Evolutionary conservation across 192 early-diverging fungal genomes (phyloP), one percentile per base, ranked within the genome.

Genomic region (Endogone sp.): DNA sequence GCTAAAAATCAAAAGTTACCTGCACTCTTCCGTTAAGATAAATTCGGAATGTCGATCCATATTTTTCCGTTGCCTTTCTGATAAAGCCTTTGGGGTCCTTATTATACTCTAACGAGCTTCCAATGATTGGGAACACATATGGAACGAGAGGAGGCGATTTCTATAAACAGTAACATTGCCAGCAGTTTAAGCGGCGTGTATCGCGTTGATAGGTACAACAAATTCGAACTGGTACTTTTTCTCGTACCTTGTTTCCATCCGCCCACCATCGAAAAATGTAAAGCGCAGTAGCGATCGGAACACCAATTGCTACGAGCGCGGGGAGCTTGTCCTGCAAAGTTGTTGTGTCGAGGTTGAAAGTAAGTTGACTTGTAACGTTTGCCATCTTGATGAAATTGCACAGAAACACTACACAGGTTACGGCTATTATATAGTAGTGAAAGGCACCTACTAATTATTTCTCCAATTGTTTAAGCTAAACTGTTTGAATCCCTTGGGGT

Each of bases 21-120:
- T 60, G 59, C 59, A 26, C 27, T 28, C 27, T 6, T 29, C 69
- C 69, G 6, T 56, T 29, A 13, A 71, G 2, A 32, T 64, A 54
- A n/a, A 76, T 60, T 1, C 62, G 57, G 54, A 71, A 70, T 2
- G 60, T 30, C 20, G 65, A 60, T 1, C 74, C 74, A 60, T 68
- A 71, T 0, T 44, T 28, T 0, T 63, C 62, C 28, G 37, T 63
- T 24, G 60, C 65, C 4, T 68, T 37, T 16, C 25, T 25, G 0
- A 76, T 65, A 60, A 76, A 76, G 22, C 56, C 60, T 28, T 3
- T 16, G 3, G 69, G 74, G 21, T 71, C 56, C 31, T 37, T 67
- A 2, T 20, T 25, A 9, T 67, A 30, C 22, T 64, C 65, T 3
- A 71, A 56, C 27, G 62, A 31, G 23, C 68, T 65, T 23, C 74